Conservation (phyloP, 2,329 filamentous ascomycete species). For the Colletotrichum theobromicola region DNA sequence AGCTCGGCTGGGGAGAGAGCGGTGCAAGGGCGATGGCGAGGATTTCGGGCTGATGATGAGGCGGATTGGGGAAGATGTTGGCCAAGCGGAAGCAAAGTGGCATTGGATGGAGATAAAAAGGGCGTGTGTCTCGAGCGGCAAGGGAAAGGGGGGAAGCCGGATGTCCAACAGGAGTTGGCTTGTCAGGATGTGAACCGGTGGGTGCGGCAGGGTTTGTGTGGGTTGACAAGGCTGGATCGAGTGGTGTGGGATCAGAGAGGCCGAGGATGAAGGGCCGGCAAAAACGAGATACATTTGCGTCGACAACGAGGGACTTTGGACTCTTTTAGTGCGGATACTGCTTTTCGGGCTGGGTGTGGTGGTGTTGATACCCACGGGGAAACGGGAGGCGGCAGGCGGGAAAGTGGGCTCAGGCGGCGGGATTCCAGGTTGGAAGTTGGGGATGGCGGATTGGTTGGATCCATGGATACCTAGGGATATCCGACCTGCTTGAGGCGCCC, state of each 20-base stretch:
- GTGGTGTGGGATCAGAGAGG: not conserved
- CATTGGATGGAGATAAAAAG: conserved; percentile 1
- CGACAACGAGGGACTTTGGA: not conserved
- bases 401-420: not conserved
- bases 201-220: not conserved
- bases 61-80: not conserved
- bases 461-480: not conserved
- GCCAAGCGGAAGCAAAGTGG: not conserved
- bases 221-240: not conserved
- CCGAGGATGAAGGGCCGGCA: not conserved
- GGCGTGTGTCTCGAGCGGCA: not conserved
- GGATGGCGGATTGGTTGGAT: not conserved
- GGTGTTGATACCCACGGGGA: not conserved
- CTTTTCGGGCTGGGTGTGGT: not conserved
- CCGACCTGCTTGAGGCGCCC: too few relatives aligned
- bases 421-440: not conserved
- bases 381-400: conserved; percentile 2
- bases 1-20: not conserved
- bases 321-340: not conserved
- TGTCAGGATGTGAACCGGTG: not conserved
- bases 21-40: not conserved
- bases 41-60: not conserved
- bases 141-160: not conserved
- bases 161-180: not conserved
- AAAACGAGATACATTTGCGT: conserved; percentile 1